Percentiles rank a stretch among this genome's conserved stretches.
phyloP scores from a whole-genome alignment of 345 rosid species.

The Psidium friedrichsthalianum region DNA sequence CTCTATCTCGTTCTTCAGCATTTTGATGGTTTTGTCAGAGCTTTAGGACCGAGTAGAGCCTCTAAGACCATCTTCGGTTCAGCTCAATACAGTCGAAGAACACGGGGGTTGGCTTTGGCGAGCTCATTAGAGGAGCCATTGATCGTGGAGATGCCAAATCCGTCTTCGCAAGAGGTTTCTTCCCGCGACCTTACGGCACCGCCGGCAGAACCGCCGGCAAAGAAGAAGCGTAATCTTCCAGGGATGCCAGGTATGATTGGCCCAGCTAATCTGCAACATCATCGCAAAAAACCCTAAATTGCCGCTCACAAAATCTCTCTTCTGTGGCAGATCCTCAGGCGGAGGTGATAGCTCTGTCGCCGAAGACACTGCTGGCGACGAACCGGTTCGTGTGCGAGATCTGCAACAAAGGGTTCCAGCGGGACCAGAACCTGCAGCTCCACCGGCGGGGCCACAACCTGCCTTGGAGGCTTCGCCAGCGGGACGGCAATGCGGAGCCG shows the following conservation, averaged over 20 bases:
- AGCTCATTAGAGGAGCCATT: not conserved
- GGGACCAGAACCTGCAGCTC: conserved; percentile 74
- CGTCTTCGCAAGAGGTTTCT: conserved; percentile 29
- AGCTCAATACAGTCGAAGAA: not conserved
- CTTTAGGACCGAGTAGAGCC: not conserved
- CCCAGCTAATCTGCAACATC: not conserved
- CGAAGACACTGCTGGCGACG: conserved; percentile 45
- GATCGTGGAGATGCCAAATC: conserved; percentile 19
- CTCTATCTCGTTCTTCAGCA: not conserved
- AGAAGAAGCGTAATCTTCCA: conserved; percentile 72
- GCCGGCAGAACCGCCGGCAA: conserved; percentile 10
- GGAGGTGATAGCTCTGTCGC: conserved; percentile 62
- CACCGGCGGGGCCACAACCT: conserved; percentile 77
- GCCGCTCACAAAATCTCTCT: not conserved
- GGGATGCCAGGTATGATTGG: conserved; percentile 62
- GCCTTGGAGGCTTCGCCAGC: conserved; percentile 69
- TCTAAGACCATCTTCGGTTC: not conserved
- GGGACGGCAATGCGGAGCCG: conserved; percentile 30
- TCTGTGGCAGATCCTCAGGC: conserved; percentile 57
- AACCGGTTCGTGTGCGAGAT: conserved; percentile 73
- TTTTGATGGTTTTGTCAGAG: not conserved
- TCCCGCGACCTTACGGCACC: conserved; percentile 16
- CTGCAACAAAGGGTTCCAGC: conserved; percentile 72
- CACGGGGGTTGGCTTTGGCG: not conserved
- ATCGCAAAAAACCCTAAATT: not conserved